These are phyloP conservation scores for Berkeleyomyces rouxiae DNA, from an alignment of 2,329 filamentous ascomycete genomes.

Conservation along the genomic window DNA sequence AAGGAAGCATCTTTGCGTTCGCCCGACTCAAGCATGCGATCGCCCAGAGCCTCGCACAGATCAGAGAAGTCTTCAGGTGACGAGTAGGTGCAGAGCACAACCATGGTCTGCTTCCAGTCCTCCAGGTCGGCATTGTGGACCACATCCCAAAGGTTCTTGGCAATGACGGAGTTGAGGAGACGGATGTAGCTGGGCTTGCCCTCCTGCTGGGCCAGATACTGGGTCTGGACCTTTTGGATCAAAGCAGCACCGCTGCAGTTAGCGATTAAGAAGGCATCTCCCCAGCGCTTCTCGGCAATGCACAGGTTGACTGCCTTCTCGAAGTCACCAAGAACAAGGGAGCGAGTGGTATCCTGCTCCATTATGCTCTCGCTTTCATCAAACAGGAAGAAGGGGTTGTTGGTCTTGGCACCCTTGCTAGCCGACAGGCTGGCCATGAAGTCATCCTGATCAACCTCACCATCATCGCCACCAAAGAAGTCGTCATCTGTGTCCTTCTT, in stretches of 20 bases:
- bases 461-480: slow-evolving; percentile 60
- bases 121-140: slow-evolving; percentile 87
- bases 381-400: slow-evolving; percentile 85
- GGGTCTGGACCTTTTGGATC: slow-evolving; percentile 81
- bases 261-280: slow-evolving; percentile 94
- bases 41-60: slow-evolving; percentile 85
- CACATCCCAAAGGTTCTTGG: slow-evolving; percentile 95
- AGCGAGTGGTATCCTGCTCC: slow-evolving; percentile 74
- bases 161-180: slow-evolving; percentile 75
- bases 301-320: slow-evolving; percentile 79
- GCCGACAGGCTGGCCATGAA: slow-evolving; percentile 75
- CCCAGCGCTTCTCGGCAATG: slow-evolving; percentile 73
- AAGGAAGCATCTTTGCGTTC: slow-evolving; percentile 83
- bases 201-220: slow-evolving; percentile 72
- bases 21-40: slow-evolving; percentile 66
- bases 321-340: slow-evolving; percentile 81
- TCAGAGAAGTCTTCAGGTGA: slow-evolving; percentile 83
- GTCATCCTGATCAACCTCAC: slow-evolving; percentile 52
- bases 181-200: slow-evolving; percentile 83
- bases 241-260: slow-evolving; percentile 90
- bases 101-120: slow-evolving; percentile 97
- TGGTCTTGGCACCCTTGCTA: slow-evolving; percentile 80
- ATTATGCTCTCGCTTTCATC: slow-evolving; percentile 67
- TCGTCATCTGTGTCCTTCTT: slow-evolving; percentile 52
- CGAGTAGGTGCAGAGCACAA: slow-evolving; percentile 86